These are phyloP conservation scores for Mortierella sp. DNA, from an alignment of 371 early-diverging fungal species.

Conservation along the genomic window DNA sequence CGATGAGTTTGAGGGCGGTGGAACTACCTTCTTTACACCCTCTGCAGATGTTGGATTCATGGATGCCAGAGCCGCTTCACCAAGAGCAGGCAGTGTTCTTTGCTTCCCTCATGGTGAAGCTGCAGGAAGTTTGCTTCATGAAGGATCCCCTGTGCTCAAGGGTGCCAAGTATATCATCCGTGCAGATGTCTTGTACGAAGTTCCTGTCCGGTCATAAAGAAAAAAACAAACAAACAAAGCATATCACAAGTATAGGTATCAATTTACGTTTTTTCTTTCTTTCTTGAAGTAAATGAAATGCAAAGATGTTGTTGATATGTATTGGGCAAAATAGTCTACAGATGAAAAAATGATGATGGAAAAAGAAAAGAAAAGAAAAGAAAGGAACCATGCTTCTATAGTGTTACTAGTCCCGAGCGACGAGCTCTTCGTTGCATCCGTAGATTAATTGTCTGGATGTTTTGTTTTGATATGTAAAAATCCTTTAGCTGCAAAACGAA, in stretches of 20 bases:
- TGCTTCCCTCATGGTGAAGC: slow-evolving; percentile 71
- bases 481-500: background rate
- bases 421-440: slow-evolving; percentile 2
- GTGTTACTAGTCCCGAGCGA: background rate
- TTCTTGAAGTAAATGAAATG: slow-evolving; percentile 3
- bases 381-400: background rate
- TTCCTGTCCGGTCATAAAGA: slow-evolving; percentile 34
- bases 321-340: slow-evolving; percentile 2
- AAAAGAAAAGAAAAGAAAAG: background rate
- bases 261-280: background rate
- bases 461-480: too few relatives aligned
- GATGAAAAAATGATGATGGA: background rate
- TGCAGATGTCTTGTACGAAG: slow-evolving; percentile 68
- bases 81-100: slow-evolving; percentile 65
- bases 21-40: slow-evolving; percentile 64
- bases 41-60: slow-evolving; percentile 59
- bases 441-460: background rate
- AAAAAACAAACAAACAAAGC: background rate
- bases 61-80: slow-evolving; percentile 62
- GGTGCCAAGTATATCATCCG: slow-evolving; percentile 70
- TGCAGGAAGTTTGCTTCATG: slow-evolving; percentile 65
- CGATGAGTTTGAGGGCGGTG: slow-evolving; percentile 71
- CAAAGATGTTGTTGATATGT: slow-evolving; percentile 4
- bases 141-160: slow-evolving; percentile 63
- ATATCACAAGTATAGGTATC: background rate